Conservation (phyloP, 1,284 basidiomycete genomes). For the Sporisorium graminicola region DNA sequence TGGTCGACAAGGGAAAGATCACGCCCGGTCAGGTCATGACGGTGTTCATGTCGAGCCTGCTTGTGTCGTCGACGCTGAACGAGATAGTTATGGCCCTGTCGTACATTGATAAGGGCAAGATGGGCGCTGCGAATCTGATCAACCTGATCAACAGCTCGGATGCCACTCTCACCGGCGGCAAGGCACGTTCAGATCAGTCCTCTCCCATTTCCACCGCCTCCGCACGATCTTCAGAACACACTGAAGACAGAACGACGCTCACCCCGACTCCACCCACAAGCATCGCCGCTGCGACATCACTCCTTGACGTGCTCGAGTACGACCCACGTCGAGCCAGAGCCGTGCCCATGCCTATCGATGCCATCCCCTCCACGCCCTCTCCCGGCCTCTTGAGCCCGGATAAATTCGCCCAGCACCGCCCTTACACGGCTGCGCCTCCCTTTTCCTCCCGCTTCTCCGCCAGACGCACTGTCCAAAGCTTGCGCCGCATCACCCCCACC, state of each 20-base stretch:
- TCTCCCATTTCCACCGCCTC: conserved; percentile 6
- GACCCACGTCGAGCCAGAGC: conserved; percentile 34
- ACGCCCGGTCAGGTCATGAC: conserved; percentile 86
- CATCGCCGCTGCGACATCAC: not conserved
- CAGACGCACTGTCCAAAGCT: conserved; percentile 22
- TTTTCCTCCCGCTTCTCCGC: not conserved
- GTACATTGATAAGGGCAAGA: conserved; percentile 85
- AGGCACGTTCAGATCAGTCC: not conserved
- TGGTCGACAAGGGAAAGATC: conserved; percentile 81
- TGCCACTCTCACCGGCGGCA: not conserved
- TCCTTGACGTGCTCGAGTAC: conserved; percentile 33
- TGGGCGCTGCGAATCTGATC: conserved; percentile 81
- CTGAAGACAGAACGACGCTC: conserved; percentile 13
- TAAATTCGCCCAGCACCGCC: conserved; percentile 16
- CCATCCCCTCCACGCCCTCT: conserved; percentile 33
- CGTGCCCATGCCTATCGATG: conserved; percentile 51
- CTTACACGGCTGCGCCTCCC: not conserved
- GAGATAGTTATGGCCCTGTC: conserved; percentile 85
- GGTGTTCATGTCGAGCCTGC: conserved; percentile 95
- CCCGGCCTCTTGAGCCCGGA: conserved; percentile 19
- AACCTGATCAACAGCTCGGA: conserved; percentile 74
- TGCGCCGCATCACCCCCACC: conserved; percentile 49
- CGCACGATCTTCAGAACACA: conserved; percentile 18
- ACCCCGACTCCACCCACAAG: not conserved
- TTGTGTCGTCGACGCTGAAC: conserved; percentile 87